Base-by-base conservation (phyloP, 2,329 filamentous ascomycete species). In the Orbilia javanica region DNA sequence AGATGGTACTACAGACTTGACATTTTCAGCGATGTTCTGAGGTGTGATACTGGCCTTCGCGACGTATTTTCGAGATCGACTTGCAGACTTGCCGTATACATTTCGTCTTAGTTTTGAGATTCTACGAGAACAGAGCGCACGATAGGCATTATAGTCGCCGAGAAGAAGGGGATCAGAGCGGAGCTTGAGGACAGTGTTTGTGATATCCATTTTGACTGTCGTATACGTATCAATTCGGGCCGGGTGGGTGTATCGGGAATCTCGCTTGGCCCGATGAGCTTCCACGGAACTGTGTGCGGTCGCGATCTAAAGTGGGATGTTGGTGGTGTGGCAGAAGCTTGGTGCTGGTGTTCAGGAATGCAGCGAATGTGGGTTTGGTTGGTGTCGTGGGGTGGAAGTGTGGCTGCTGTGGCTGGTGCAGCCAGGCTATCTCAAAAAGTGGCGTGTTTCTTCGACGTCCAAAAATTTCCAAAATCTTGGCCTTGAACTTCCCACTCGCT, bases 61-160 rank as follows among this genome's bases (percentile, higher is more conserved):
- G 69, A 89, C 88, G 84, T 93, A 97, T 86, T 97, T 98, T 81
- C 92, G 91, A 80, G 93, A 91, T 85, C 93, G 95, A 84, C 79
- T 79, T 27, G 90, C 92, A 57, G 93, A 96, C 65, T 92, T 89
- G 82, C 94, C 90, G 60, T 92, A 92, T 69, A 98, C 88, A 86
- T 93, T 95, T 87, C 92, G 95, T 83, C 94, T 91, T 81, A 92
- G 88, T 83, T 91, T 93, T 83, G 93, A 91, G 75, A 99, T 88
- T 83, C 93, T 91, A 83, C 93, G 92, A 80, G 91, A 90, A 63
- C 96, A 88, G 83, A 93, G 92, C 60, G 87, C 87, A 82, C 94
- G 91, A 84, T 98, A 98, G 72, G 91, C 91, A 83, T 89, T 90
- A 86, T 97, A 94, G 85, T 97, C 94, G 81, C 94, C 94, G 80